Conservation (phyloP, 164 flowering plant species). For the Berberis vulgaris region DNA sequence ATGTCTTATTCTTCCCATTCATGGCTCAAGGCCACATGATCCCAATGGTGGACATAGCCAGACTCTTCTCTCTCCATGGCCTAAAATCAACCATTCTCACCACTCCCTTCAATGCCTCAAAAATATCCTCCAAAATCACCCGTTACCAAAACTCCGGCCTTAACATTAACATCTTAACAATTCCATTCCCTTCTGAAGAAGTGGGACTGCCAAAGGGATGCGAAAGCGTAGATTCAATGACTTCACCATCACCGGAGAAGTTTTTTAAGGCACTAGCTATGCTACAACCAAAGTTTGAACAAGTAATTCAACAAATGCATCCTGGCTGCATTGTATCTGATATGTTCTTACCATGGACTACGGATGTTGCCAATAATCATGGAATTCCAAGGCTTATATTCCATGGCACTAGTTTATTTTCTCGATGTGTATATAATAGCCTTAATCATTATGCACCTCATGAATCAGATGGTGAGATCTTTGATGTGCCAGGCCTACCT, state of each 20-base stretch:
- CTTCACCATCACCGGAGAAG: not conserved
- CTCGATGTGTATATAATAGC: not conserved
- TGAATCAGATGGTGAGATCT: conserved; percentile 10
- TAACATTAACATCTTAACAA: not conserved
- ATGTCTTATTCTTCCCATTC: conserved; percentile 33
- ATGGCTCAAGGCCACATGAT: conserved; percentile 43
- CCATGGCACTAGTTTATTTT: not conserved
- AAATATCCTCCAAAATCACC: not conserved
- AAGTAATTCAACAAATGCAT: not conserved
- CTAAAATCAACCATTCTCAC: conserved; percentile 32
- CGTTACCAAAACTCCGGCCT: not conserved
- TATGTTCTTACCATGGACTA: conserved; percentile 1
- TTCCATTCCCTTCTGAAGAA: not conserved
- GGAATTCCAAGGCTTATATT: not conserved
- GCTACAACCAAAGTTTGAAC: not conserved
- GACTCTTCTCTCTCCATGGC: conserved; percentile 29
- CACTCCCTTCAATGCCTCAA: conserved; percentile 24
- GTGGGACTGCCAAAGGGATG: not conserved
- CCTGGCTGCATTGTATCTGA: not conserved
- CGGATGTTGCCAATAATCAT: not conserved
- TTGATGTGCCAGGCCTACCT: conserved; percentile 20
- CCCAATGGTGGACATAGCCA: conserved; percentile 42
- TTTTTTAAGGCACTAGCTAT: not conserved
- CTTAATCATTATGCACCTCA: conserved; percentile 5
- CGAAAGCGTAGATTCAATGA: not conserved